Base-by-base conservation (phyloP, 306 rosid genomes). In the Vigna nakashimae region DNA sequence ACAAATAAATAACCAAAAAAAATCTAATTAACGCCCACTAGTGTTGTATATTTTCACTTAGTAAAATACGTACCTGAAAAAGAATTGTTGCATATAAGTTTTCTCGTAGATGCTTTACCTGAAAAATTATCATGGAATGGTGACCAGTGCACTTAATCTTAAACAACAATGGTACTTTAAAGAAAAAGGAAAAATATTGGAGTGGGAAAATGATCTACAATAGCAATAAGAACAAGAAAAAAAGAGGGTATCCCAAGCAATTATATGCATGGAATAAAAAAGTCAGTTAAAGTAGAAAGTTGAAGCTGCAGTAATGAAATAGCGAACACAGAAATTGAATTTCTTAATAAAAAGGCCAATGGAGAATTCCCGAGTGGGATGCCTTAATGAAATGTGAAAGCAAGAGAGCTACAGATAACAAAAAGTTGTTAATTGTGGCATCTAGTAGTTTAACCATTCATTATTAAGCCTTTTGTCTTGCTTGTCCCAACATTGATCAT, bases 31-130 rank as follows among this genome's bases (percentile, higher is more conserved):
- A 28, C 42, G 14, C 51, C 69, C 26, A 32, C 22, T 26, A 26
- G 3, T 26, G 28, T 26, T 22, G 43, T 36, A 50, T 60, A 46
- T 65, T 81, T 62, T 76, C 38, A 40, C 46, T 56, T 66, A 15
- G 36, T 42, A 73, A 38, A 85, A 48, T 49, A 66, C 69, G 79
- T 68, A 90, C 98, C 96, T 90, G 98, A 80, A 83, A 80, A 80
- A 89, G 81, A 82, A 93, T 66, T 59, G 88, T 79, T 43, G 90
- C 49, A 75, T 85, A 84, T 45, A 89, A 79, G 74, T 77, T 79
- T 85, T 88, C 91, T 50, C 87, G 84, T n/a, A 93, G 86, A 28
- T 66, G 88, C 81, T 74, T 84, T 64, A 90, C 89, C 97, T 92
- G 91, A 83, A 89, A 80, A 63, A 74, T 38, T 59, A 75, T 53